Evolutionary conservation across 2,329 filamentous ascomycete species (phyloP).

Genomic region (Pezicula neosporulosa): DNA sequence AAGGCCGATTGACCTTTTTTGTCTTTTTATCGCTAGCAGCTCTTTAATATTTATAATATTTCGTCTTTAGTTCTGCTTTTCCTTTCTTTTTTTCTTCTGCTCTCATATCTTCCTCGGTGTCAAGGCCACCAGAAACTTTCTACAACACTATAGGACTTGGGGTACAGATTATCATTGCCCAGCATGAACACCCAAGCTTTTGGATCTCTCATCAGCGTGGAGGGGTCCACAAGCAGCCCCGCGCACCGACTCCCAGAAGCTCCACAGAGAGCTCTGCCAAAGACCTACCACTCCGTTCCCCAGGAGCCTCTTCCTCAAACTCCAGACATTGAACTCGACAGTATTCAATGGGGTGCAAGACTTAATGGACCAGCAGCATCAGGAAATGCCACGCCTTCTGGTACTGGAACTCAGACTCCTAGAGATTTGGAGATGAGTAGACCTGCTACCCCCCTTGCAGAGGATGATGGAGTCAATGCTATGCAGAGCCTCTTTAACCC

Average conservation of each 20-base stretch:
- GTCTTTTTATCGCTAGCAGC: too few species aligned
- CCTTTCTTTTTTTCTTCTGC: neutral
- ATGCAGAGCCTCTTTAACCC: constrained; percentile 57
- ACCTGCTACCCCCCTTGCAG: constrained; percentile 40
- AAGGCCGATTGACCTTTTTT: too few species aligned
- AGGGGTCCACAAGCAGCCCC: constrained; percentile 9
- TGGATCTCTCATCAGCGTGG: constrained; percentile 21
- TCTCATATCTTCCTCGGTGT: neutral
- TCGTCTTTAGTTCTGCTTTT: neutral
- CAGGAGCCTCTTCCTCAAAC: constrained; percentile 21
- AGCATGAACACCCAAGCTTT: constrained; percentile 21
- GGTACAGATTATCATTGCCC: neutral
- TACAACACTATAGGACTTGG: neutral
- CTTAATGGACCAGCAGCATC: constrained; percentile 14
- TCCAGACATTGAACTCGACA: constrained; percentile 23
- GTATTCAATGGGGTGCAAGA: constrained; percentile 18
- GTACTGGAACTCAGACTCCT: constrained; percentile 14
- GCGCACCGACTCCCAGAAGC: constrained; percentile 14
- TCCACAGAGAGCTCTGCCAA: constrained; percentile 23
- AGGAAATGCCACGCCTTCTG: constrained; percentile 18
- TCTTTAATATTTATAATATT: too few species aligned
- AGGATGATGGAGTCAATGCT: constrained; percentile 37
- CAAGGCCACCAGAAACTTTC: neutral
- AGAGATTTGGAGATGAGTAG: constrained; percentile 46
- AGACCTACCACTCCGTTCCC: constrained; percentile 26